phyloP scores from a whole-genome alignment of 2,329 filamentous ascomycete species.

The Magnaporthiopsis poae region DNA sequence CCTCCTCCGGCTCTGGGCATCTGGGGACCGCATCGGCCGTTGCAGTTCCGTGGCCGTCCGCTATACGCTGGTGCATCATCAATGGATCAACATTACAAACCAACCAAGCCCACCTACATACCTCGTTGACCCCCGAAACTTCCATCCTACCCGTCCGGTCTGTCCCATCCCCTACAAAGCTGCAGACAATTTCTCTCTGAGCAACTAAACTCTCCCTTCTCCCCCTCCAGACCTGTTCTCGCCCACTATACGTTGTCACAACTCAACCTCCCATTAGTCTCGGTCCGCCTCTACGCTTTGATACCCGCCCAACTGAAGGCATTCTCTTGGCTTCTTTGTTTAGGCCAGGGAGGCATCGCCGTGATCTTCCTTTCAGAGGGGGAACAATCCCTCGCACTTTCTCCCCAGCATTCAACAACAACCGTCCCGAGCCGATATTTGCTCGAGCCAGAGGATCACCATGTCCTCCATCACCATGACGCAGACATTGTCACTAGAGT shows the following conservation, averaged over 20 bases:
- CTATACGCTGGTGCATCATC: not conserved
- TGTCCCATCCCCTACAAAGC: not conserved
- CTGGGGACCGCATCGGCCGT: not conserved
- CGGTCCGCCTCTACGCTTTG: not conserved
- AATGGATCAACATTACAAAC: not conserved
- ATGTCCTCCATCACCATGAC: not conserved
- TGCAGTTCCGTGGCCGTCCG: not conserved
- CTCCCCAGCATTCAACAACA: not conserved
- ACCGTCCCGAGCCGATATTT: not conserved
- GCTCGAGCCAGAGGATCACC: not conserved
- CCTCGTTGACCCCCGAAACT: not conserved
- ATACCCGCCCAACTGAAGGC: too few species aligned
- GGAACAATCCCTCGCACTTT: not conserved
- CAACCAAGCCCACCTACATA: not conserved
- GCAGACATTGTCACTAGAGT: conserved; percentile 10
- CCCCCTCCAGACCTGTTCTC: not conserved
- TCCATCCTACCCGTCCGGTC: not conserved
- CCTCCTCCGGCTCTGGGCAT: not conserved
- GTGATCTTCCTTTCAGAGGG: not conserved
- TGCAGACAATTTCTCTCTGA: not conserved
- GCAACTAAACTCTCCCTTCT: not conserved
- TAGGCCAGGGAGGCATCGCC: not conserved
- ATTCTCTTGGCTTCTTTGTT: not conserved
- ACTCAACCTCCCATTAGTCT: not conserved
- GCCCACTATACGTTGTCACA: not conserved